Percentiles rank a stretch among this genome's conserved stretches.
Evolutionary conservation across 2,329 filamentous ascomycete genomes (phyloP).

Genomic region (Elsinoe australis): DNA sequence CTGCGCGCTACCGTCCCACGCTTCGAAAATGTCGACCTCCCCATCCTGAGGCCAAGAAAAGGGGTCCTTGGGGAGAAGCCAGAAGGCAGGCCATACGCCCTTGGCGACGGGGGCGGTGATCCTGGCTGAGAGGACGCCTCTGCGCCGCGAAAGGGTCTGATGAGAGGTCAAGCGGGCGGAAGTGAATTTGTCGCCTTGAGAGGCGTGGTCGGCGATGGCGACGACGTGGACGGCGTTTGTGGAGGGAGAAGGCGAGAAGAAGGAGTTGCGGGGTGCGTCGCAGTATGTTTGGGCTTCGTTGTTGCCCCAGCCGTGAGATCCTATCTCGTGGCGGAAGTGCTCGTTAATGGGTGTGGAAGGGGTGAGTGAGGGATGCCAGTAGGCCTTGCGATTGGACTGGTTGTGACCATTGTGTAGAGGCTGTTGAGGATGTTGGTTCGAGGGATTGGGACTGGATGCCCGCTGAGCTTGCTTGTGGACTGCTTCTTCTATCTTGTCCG

Average conservation of each 20-base stretch:
- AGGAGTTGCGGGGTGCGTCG: conserved; percentile 43
- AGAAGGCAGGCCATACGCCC: conserved; percentile 57
- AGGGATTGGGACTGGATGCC: conserved; percentile 5
- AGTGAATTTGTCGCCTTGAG: conserved; percentile 40
- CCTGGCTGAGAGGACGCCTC: conserved; percentile 47
- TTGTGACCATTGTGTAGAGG: background rate
- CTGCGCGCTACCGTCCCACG: conserved; percentile 51
- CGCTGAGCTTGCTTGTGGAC: conserved; percentile 8
- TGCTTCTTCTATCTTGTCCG: conserved; percentile 11
- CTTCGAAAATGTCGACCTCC: conserved; percentile 54
- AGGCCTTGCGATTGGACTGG: conserved; percentile 25
- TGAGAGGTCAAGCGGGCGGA: conserved; percentile 50
- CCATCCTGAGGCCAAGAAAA: conserved; percentile 54
- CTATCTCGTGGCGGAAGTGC: conserved; percentile 50
- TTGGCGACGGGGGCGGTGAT: conserved; percentile 47
- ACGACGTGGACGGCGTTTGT: conserved; percentile 48
- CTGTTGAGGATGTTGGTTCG: background rate
- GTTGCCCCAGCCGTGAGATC: conserved; percentile 56
- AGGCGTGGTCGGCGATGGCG: conserved; percentile 37
- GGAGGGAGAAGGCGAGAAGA: conserved; percentile 38
- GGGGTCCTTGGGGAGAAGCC: conserved; percentile 52
- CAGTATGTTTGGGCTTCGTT: conserved; percentile 54
- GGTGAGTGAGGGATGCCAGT: conserved; percentile 49
- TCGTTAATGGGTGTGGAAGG: conserved; percentile 40
- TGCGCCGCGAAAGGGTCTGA: conserved; percentile 44